phyloP scores from a whole-genome alignment of 768 basidiomycete species.

The Phanerochaete sordida region DNA sequence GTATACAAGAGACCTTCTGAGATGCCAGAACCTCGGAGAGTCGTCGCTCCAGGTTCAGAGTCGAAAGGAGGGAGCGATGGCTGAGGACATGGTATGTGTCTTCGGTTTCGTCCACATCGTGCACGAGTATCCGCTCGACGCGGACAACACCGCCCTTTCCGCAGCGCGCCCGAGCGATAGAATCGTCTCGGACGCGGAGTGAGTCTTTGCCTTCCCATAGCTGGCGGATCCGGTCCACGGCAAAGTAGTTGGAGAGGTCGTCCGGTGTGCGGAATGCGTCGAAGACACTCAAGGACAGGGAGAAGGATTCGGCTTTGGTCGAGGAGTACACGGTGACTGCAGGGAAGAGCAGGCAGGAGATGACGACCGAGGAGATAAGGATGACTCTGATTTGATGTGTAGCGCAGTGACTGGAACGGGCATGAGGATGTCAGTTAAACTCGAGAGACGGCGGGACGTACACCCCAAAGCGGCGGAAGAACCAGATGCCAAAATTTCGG shows the following conservation, averaged over 20 bases:
- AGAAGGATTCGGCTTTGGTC: conserved; percentile 55
- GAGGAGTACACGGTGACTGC: conserved; percentile 82
- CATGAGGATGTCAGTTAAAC: neutral
- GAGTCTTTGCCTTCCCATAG: conserved; percentile 67
- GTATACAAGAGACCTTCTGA: conserved; percentile 50
- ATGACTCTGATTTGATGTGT: conserved; percentile 89
- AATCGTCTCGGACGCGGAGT: conserved; percentile 65
- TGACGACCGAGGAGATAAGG: conserved; percentile 82
- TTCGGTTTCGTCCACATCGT: conserved; percentile 43
- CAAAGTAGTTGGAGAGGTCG: conserved; percentile 47
- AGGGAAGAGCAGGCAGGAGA: conserved; percentile 88
- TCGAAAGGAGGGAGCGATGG: conserved; percentile 57
- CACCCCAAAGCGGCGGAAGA: conserved; percentile 78
- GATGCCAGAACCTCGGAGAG: conserved; percentile 45
- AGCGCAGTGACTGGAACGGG: conserved; percentile 67
- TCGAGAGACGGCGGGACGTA: conserved; percentile 36
- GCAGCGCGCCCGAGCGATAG: conserved; percentile 69
- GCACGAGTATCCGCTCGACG: conserved; percentile 73
- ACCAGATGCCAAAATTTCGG: conserved; percentile 39
- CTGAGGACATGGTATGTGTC: conserved; percentile 37
- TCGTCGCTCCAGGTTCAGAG: conserved; percentile 58
- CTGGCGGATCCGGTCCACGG: conserved; percentile 62
- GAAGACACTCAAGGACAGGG: conserved; percentile 54
- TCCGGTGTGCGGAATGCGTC: conserved; percentile 56
- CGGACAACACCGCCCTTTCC: conserved; percentile 66